Evolutionary conservation across 495 filamentous ascomycete genomes (phyloP), one percentile per base, ranked within the genome.

Genomic region (Penicillium coffeae): DNA sequence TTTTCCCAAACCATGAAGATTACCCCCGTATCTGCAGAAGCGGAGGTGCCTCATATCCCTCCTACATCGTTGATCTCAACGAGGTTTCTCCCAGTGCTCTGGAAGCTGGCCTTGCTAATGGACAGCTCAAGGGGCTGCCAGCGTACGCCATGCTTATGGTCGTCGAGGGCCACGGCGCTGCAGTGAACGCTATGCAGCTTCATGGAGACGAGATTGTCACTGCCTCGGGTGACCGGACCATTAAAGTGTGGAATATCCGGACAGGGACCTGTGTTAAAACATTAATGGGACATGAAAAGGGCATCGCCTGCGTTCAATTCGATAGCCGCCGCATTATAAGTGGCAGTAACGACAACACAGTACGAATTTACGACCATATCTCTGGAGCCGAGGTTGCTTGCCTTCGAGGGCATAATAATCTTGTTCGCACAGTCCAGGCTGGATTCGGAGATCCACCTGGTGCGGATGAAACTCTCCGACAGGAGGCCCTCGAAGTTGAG

Each of bases 241-340:
- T 97, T 59, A 95, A 94, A 58, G 76, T 96, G 13, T 99, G 94
- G 94, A 87, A 93, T 60, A 84, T 96, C 66, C 83, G 82, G 14
- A 87, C 81, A 1, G 89, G 90, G 42, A 67, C 74, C 12, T 92
- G 88, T 61, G 71, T 77, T 14, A 82, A 84, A 54, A 93, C 87
- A 8, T 79, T 94, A 32, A 66, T 87, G 38, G 94, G 93, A 3
- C 93, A 99, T 59, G 79, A 79, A 47, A 99, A 97, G 65, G 93
- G 93, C 14, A 97, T 99, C 59, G 93, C 93, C 13, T 99, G 93
- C 66, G 89, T 99, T 15, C 91, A 97, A 66, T 96, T 88, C 56
- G 93, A 99, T 65, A 90, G 89, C n/a, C 84, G 87, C n/a, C 82
- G 92, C 3, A 95, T 99, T 44, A 89, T 99, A 38, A 94, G 87